Percentiles rank a stretch among this genome's conserved stretches.
phyloP scores from a whole-genome alignment of 2,329 filamentous ascomycete species.

The Penicillium decumbens region DNA sequence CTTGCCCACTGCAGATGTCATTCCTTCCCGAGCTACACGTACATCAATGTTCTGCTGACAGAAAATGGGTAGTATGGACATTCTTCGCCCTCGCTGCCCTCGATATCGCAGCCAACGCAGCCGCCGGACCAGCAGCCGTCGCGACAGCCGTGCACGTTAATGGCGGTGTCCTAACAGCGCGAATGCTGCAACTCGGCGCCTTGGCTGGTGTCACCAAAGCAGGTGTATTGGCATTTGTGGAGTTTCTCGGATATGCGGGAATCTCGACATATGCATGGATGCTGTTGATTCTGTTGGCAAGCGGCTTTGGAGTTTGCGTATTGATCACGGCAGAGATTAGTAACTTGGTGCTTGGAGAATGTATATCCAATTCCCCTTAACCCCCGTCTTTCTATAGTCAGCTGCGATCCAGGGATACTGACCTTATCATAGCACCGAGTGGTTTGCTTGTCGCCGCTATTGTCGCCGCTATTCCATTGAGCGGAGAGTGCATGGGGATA shows the following conservation, averaged over 20 bases:
- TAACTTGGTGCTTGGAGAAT: slow-evolving; percentile 15
- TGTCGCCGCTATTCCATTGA: slow-evolving; percentile 15
- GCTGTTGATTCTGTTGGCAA: slow-evolving; percentile 10
- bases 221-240: slow-evolving; percentile 13
- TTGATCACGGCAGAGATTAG: slow-evolving; percentile 14
- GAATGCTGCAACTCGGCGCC: slow-evolving; percentile 12
- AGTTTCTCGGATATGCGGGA: slow-evolving; percentile 10
- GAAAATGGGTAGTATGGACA: slow-evolving; percentile 5
- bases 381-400: too few relatives aligned
- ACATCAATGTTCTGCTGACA: neutral
- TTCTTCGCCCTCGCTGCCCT: slow-evolving; percentile 17
- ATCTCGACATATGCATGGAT: slow-evolving; percentile 15
- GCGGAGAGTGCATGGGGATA: slow-evolving; percentile 15
- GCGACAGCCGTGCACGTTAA: slow-evolving; percentile 16
- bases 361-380: slow-evolving; percentile 2
- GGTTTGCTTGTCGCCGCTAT: slow-evolving; percentile 14
- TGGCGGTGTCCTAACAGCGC: slow-evolving; percentile 10
- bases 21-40: neutral
- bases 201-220: slow-evolving; percentile 16
- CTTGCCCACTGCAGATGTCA: neutral
- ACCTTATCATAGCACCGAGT: slow-evolving; percentile 7
- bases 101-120: slow-evolving; percentile 15
- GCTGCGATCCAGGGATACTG: too few relatives aligned
- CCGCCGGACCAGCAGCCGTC: slow-evolving; percentile 16
- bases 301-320: slow-evolving; percentile 15